phyloP scores from a whole-genome alignment of 208 protist species.

The Trypanosoma rangeli region DNA sequence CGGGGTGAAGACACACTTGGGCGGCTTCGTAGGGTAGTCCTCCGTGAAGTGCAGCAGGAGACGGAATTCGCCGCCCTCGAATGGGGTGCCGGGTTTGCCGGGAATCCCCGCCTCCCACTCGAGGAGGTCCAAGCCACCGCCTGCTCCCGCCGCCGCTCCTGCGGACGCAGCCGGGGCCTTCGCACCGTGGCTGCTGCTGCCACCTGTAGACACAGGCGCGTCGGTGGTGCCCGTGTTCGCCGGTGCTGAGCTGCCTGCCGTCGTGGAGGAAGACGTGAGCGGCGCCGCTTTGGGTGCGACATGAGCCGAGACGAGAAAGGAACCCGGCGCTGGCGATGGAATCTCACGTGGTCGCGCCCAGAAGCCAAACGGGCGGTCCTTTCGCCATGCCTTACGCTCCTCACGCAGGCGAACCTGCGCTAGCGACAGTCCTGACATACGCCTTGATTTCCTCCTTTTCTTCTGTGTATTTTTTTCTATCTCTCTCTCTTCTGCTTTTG shows the following conservation, averaged over 20 bases:
- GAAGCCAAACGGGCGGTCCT: slow-evolving; percentile 86
- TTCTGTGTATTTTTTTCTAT: not conserved
- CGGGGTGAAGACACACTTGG: slow-evolving; percentile 97
- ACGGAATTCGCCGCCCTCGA: slow-evolving; percentile 96
- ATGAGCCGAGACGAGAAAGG: not conserved
- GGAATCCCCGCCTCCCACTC: slow-evolving; percentile 98
- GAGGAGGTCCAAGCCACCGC: slow-evolving; percentile 92
- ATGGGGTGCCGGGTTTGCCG: slow-evolving; percentile 94
- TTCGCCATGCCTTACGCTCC: slow-evolving; percentile 87
- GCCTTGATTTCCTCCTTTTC: slow-evolving; percentile 2
- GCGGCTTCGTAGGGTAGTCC: slow-evolving; percentile 98
- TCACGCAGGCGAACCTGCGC: slow-evolving; percentile 82
- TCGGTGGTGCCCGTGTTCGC: not conserved
- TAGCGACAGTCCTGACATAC: slow-evolving; percentile 75
- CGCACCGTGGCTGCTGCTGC: not conserved
- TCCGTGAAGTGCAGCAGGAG: slow-evolving; percentile 95
- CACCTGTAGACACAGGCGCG: not conserved
- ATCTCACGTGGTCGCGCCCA: slow-evolving; percentile 75
- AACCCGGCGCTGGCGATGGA: not conserved
- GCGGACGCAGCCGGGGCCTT: slow-evolving; percentile 16
- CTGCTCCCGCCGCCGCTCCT: slow-evolving; percentile 38
- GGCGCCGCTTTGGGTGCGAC: not conserved
- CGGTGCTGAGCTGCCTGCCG: not conserved
- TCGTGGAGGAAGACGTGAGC: not conserved
- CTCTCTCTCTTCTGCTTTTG: not conserved